Evolutionary conservation across 164 flowering plant species (phyloP), one percentile per base, ranked within the genome.

Genomic region (Aristolochia contorta): DNA sequence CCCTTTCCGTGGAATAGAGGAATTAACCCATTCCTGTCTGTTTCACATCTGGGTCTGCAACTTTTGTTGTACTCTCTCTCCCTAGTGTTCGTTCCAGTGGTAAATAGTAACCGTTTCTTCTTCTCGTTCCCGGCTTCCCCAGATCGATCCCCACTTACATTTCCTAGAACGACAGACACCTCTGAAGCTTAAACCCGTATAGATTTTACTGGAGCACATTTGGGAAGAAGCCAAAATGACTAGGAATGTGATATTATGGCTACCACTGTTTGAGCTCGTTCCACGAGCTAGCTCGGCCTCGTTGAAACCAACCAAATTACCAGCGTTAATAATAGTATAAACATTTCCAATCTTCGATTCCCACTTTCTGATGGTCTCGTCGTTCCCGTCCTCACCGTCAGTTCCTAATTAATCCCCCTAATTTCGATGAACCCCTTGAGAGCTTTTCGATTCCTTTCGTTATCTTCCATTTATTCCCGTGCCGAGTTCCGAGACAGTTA

Each of bases 291-390:
- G n/a, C n/a, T n/a, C n/a, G n/a, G n/a, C n/a, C n/a, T n/a, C n/a
- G n/a, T n/a, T n/a, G n/a, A n/a, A n/a, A n/a, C n/a, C n/a, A n/a
- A n/a, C n/a, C n/a, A n/a, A n/a, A n/a, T n/a, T n/a, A n/a, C n/a
- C 62, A 59, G 62, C 62, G 62, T 59, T 47, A 52, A 59, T 16
- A 46, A 59, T 27, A 59, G 41, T 33, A 46, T 47, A 59, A 58
- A 27, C 30, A 27, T 2, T 27, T 27, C 30, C 30, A 12, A 41
- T n/a, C 45, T 43, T 5, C 33, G 20, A 18, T 9, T 45, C 61
- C 21, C 30, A 43, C 13, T 24, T 23, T 5, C 30, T n/a, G n/a
- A n/a, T n/a, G n/a, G n/a, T 27, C 30, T 27, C 30, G 30, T 27
- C 30, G 30, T 27, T 27, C 30, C 5, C 30, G 8, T 46, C 49